Conservation (phyloP, 805 yeast species). For the Spathaspora arborariae region DNA sequence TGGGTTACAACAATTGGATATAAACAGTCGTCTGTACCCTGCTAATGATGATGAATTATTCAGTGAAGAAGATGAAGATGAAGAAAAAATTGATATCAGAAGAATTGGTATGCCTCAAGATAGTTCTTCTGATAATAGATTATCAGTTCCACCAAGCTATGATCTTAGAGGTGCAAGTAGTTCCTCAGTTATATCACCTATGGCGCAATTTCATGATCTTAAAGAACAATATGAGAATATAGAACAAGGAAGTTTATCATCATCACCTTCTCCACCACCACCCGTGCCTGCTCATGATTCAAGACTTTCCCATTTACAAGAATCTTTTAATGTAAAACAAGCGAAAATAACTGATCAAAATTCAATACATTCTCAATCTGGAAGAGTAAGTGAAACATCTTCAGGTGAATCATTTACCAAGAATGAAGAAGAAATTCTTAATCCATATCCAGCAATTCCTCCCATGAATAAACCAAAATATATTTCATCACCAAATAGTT, state of each 20-base stretch:
- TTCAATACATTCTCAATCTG: constrained; percentile 25
- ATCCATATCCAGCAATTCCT: constrained; percentile 5
- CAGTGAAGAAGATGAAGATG: constrained; percentile 25
- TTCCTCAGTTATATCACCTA: constrained; percentile 40
- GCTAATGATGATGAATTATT: constrained; percentile 34
- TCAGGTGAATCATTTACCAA: constrained; percentile 11
- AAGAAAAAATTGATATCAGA: constrained; percentile 18
- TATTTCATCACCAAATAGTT: constrained; percentile 28
- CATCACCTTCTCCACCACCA: constrained; percentile 12
- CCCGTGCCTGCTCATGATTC: constrained; percentile 22
- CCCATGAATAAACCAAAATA: constrained; percentile 23
- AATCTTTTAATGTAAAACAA: constrained; percentile 12
- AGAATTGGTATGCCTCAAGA: constrained; percentile 16
- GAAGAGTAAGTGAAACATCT: constrained; percentile 16
- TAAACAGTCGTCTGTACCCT: constrained; percentile 30
- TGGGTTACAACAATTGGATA: constrained; percentile 24
- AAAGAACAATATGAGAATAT: constrained; percentile 32
- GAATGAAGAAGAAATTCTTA: background rate
- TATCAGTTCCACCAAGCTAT: constrained; percentile 21
- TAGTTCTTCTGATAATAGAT: constrained; percentile 7
- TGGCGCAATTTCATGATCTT: constrained; percentile 41
- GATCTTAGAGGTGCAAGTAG: constrained; percentile 29
- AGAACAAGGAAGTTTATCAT: background rate
- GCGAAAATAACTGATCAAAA: constrained; percentile 10
- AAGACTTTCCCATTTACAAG: constrained; percentile 1